Evolutionary conservation across 441 rosid genomes (phyloP).

Genomic region (Eutrema salsugineum): DNA sequence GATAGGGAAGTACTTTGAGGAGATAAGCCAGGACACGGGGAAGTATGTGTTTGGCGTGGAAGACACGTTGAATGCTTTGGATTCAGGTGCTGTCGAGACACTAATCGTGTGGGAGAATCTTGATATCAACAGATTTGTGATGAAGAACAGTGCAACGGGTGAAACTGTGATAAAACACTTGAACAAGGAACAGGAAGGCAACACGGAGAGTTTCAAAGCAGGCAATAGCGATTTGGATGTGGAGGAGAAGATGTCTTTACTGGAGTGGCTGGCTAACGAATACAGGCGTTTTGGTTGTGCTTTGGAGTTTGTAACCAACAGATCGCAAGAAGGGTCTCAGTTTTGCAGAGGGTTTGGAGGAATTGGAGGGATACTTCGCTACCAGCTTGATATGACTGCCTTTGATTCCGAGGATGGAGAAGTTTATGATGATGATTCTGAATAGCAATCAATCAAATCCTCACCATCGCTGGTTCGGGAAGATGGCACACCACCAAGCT

Average conservation of each 20-base stretch:
- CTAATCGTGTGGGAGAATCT: conserved; percentile 53
- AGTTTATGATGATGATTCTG: conserved; percentile 61
- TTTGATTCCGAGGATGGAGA: conserved; percentile 68
- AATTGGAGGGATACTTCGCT: conserved; percentile 81
- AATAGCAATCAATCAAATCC: conserved; percentile 72
- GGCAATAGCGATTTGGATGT: conserved; percentile 52
- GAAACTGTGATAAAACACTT: conserved; percentile 53
- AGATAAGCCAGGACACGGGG: conserved; percentile 20
- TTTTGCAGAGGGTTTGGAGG: conserved; percentile 90
- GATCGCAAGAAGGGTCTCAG: conserved; percentile 80
- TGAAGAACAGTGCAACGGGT: conserved; percentile 50
- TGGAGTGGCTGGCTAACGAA: conserved; percentile 88
- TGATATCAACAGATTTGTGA: conserved; percentile 46
- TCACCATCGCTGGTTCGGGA: conserved; percentile 58
- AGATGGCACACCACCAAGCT: conserved; percentile 36
- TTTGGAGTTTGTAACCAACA: conserved; percentile 76
- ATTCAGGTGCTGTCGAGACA: conserved; percentile 8
- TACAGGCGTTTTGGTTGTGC: conserved; percentile 68
- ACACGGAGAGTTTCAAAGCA: conserved; percentile 48
- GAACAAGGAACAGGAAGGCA: conserved; percentile 68
- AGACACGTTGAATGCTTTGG: conserved; percentile 22
- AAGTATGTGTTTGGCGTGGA: conserved; percentile 14
- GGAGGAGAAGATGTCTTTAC: conserved; percentile 52
- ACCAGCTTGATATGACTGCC: conserved; percentile 63
- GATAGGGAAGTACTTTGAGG: conserved; percentile 26